Percentiles rank a stretch among this genome's conserved stretches.
Evolutionary conservation across 1,284 basidiomycete genomes (phyloP).

Genomic region (Ganoderma boninense): DNA sequence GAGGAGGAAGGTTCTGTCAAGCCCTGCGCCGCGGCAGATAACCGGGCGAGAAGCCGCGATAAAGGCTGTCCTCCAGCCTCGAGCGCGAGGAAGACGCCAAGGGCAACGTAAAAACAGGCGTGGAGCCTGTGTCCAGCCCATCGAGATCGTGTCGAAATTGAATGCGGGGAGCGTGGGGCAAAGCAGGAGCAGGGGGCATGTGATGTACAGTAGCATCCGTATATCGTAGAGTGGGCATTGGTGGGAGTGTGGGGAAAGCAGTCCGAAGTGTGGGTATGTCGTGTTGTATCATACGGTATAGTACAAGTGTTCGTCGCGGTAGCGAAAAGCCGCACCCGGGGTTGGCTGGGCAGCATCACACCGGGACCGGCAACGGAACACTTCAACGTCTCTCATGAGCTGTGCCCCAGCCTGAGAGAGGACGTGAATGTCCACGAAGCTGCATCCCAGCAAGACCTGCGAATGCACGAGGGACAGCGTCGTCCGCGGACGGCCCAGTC

Average conservation of each 20-base stretch:
- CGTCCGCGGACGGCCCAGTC: not conserved
- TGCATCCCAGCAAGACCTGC: not conserved
- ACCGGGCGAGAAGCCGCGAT: constrained; percentile 15
- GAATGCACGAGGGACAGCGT: not conserved
- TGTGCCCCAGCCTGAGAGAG: not conserved
- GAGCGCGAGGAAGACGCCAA: not conserved
- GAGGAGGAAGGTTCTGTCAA: not conserved
- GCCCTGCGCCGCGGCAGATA: constrained; percentile 9
- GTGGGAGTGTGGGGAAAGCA: too few species aligned
- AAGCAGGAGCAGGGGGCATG: too few species aligned
- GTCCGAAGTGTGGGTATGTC: too few species aligned
- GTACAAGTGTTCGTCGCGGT: not conserved
- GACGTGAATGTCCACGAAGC: not conserved
- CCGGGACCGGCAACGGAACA: not conserved
- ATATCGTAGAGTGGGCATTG: not conserved
- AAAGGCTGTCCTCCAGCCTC: not conserved
- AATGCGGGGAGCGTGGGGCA: not conserved
- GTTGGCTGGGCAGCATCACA: not conserved
- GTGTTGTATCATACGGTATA: not conserved
- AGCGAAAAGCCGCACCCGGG: not conserved
- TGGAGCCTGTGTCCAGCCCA: not conserved
- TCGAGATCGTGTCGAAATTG: not conserved
- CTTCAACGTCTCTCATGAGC: not conserved
- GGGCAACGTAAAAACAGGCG: not conserved
- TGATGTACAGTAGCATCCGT: not conserved